These are phyloP conservation scores for Russula griseocarnosa DNA, from an alignment of 768 basidiomycete genomes.

Conservation along the genomic window DNA sequence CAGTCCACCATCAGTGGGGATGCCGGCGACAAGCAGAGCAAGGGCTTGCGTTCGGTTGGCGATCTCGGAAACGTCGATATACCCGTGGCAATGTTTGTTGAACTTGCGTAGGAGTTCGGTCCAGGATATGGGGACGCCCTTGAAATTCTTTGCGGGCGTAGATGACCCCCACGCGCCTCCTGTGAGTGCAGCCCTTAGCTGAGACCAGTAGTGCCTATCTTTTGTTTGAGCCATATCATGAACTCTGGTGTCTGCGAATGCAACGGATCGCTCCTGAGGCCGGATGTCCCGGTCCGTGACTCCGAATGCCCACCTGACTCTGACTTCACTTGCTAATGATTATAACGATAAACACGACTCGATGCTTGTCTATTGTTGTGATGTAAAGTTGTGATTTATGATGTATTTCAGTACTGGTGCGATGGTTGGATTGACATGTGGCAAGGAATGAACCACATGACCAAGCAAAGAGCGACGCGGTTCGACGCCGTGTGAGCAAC, in stretches of 20 bases:
- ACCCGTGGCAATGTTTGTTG: slow-evolving; percentile 74
- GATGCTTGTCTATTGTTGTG: background rate
- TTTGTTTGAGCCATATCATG: slow-evolving; percentile 47
- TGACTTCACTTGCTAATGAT: background rate
- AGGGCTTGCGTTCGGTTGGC: slow-evolving; percentile 65
- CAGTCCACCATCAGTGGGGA: slow-evolving; percentile 42
- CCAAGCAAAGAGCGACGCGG: slow-evolving; percentile 8
- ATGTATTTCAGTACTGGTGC: background rate
- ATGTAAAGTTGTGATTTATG: background rate
- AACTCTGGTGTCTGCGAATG: background rate
- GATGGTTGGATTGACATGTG: background rate
- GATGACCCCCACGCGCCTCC: slow-evolving; percentile 68
- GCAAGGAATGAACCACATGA: background rate
- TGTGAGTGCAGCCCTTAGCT: slow-evolving; percentile 65
- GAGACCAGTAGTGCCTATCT: slow-evolving; percentile 73
- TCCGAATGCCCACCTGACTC: background rate
- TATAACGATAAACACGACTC: background rate
- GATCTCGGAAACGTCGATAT: slow-evolving; percentile 56
- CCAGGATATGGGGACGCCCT: slow-evolving; percentile 59
- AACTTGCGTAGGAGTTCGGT: slow-evolving; percentile 79
- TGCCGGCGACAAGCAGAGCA: slow-evolving; percentile 44
- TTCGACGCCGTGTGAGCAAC: slow-evolving; percentile 7
- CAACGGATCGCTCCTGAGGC: background rate
- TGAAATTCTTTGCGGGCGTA: slow-evolving; percentile 56
- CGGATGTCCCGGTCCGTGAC: slow-evolving; percentile 7